Evolutionary conservation across 305 asterid genomes (phyloP).

Genomic region (Fraxinus albicans): DNA sequence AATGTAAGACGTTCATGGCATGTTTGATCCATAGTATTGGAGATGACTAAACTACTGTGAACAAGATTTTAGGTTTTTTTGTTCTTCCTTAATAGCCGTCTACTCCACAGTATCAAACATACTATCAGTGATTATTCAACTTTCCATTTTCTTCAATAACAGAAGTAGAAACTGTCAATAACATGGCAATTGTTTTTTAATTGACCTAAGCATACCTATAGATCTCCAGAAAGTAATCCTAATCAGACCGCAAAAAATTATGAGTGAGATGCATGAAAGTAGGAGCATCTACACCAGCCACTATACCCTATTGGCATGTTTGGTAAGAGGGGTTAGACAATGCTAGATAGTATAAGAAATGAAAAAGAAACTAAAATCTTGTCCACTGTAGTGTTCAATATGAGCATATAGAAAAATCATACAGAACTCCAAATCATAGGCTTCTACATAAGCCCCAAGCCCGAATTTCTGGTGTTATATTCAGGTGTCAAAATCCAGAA

Average conservation of each 20-base stretch:
- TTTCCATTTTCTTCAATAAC: neutral
- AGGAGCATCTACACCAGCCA: neutral
- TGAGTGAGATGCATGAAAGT: neutral
- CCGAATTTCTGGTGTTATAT: neutral
- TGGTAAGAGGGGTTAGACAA: neutral
- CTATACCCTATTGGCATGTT: neutral
- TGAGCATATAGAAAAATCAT: neutral
- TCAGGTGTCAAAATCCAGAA: neutral
- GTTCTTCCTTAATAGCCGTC: neutral
- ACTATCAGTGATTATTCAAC: neutral
- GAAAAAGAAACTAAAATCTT: neutral
- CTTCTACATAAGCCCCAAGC: neutral
- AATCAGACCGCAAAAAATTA: neutral
- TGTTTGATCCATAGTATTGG: neutral
- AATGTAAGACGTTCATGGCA: neutral
- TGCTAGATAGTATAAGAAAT: neutral
- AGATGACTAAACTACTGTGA: neutral
- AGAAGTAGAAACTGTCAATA: neutral
- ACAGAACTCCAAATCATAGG: neutral
- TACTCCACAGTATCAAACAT: neutral
- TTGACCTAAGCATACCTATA: neutral
- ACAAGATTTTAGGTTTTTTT: neutral
- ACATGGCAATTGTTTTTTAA: neutral
- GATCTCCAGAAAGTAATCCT: neutral
- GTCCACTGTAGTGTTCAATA: neutral